phyloP scores from a whole-genome alignment of 1,139 yeast species.

The Saccharomycopsis crataegensis region DNA sequence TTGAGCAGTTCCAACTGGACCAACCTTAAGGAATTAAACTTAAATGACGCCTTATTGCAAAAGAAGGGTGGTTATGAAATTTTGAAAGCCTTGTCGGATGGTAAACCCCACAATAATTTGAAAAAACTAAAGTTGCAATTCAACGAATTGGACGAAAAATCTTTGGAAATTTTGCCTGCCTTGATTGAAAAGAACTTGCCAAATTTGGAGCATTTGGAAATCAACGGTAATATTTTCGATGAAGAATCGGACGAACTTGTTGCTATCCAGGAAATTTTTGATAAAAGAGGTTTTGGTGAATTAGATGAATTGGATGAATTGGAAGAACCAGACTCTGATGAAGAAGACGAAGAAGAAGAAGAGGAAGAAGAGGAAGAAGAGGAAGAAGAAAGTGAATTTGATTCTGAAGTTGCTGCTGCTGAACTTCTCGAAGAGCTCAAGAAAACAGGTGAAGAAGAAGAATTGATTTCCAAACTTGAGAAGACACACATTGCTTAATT shows the following conservation, averaged over 20 bases:
- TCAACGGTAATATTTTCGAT: constrained; percentile 86
- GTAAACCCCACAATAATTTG: constrained; percentile 32
- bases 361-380: constrained; percentile 55
- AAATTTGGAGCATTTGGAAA: constrained; percentile 57
- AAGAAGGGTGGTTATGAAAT: constrained; percentile 61
- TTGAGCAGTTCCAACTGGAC: constrained; percentile 43
- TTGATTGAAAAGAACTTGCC: constrained; percentile 53
- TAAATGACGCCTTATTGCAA: constrained; percentile 84
- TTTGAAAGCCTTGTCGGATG: constrained; percentile 39
- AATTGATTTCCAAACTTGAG: constrained; percentile 13
- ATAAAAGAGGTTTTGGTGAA: constrained; percentile 69
- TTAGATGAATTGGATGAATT: constrained; percentile 89
- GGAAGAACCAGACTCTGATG: constrained; percentile 85
- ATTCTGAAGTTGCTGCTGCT: constrained; percentile 7
- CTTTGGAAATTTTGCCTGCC: constrained; percentile 49
- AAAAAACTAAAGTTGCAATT: constrained; percentile 70
- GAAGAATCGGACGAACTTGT: constrained; percentile 63
- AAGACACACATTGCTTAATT: not conserved
- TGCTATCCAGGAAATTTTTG: constrained; percentile 54
- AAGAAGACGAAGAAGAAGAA: constrained; percentile 67
- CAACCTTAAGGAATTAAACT: constrained; percentile 63
- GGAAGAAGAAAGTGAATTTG: constrained; percentile 24
- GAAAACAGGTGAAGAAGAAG: constrained; percentile 12
- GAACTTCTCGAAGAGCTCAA: constrained; percentile 10
- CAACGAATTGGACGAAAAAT: constrained; percentile 71